phyloP scores from a whole-genome alignment of 345 rosid genomes.

The Populus deltoides region DNA sequence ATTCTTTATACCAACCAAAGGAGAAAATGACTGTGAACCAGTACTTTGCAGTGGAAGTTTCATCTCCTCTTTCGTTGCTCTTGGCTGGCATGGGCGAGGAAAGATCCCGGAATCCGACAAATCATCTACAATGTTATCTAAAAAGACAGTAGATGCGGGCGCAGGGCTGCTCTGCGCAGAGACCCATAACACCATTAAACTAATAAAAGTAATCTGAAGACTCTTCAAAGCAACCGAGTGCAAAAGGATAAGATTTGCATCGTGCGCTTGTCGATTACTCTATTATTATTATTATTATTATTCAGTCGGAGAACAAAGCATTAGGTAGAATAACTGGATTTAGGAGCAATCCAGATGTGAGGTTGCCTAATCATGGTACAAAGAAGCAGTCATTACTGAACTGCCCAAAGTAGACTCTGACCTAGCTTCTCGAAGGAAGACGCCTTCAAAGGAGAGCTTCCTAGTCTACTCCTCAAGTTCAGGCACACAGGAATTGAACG shows the following conservation, averaged over 20 bases:
- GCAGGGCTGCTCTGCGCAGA: background rate
- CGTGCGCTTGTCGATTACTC: background rate
- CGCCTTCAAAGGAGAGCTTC: background rate
- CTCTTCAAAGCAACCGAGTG: background rate
- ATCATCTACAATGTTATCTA: too few relatives aligned
- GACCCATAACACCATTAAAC: background rate
- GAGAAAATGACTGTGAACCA: background rate
- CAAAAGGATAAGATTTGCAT: background rate
- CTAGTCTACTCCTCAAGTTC: background rate
- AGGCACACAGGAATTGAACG: background rate
- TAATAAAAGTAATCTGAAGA: background rate
- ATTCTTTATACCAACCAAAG: background rate
- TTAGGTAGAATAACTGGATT: background rate
- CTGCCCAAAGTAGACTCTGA: background rate
- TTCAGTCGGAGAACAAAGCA: background rate
- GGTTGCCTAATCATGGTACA: background rate
- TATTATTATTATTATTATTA: too few relatives aligned
- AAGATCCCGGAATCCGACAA: background rate
- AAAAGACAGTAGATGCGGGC: too few relatives aligned
- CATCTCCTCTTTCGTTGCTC: background rate
- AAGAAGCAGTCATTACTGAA: background rate
- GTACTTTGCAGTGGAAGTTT: conserved; percentile 10
- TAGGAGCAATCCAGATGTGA: background rate
- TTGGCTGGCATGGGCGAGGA: background rate
- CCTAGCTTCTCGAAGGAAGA: background rate